Conservation (phyloP, 768 basidiomycete genomes). For the Naematelia aurantialba region DNA sequence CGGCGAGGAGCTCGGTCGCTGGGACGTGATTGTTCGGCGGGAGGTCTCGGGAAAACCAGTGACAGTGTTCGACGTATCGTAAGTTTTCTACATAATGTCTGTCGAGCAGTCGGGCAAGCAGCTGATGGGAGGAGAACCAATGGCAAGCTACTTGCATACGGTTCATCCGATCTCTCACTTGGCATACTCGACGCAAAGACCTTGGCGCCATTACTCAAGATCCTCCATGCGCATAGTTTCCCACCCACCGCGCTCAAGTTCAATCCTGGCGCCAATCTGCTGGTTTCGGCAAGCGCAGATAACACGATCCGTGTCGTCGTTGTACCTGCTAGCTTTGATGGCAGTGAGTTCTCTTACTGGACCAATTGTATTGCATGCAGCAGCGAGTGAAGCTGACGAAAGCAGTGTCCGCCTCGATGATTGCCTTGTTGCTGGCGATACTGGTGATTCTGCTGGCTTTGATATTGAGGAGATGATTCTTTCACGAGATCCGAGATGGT, state of each 20-base stretch:
- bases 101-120: neutral
- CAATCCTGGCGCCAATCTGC: conserved; percentile 71
- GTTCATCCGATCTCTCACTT: conserved; percentile 79
- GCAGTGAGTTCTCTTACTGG: conserved; percentile 37
- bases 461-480: conserved; percentile 6
- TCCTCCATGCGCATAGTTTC: conserved; percentile 91
- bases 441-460: conserved; percentile 18
- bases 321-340: conserved; percentile 57
- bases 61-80: conserved; percentile 89
- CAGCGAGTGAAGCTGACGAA: conserved; percentile 7
- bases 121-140: conserved; percentile 58
- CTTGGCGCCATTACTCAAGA: conserved; percentile 75
- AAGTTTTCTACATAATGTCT: conserved; percentile 27
- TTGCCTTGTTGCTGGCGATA: conserved; percentile 23
- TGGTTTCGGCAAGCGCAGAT: conserved; percentile 88
- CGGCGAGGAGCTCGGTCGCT: conserved; percentile 60
- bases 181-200: conserved; percentile 76
- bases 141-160: conserved; percentile 77
- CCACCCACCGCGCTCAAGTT: conserved; percentile 85
- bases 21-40: conserved; percentile 64
- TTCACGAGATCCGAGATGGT: neutral
- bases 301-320: conserved; percentile 74
- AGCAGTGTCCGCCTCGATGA: conserved; percentile 13
- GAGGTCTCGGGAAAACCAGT: conserved; percentile 75
- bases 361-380: neutral